Evolutionary conservation across 139 green algal genomes (phyloP), one percentile per base, ranked within the genome.

Genomic region (Zygnema circumcarinatum): DNA sequence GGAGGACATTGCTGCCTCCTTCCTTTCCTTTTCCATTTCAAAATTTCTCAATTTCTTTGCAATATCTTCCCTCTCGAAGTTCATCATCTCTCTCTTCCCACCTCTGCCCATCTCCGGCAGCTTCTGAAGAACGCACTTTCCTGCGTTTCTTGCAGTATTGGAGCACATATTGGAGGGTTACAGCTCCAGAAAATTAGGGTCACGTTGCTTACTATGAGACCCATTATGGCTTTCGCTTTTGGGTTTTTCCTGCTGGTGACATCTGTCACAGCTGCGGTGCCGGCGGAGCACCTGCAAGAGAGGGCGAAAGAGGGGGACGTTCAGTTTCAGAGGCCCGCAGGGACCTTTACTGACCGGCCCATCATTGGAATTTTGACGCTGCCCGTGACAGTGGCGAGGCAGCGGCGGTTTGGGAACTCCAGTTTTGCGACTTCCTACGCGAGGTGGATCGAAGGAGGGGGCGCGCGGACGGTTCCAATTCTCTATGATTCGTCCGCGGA

Each of bases 361-460:
- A 79, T 88, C 2, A 79, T 90, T 2, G 85, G 85, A 67, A 67
- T 90, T 16, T 36, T 90, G 2, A 88, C 85, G 29, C 85, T 90
- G 1, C 85, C 85, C n/a, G 83, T 90, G 22, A 88, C 85, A 33
- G 85, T 80, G 39, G 76, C 56, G n/a, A 31, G 31, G 39, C 79
- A 87, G 76, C 78, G 54, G 0, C 85, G 67, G 35, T 69, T 80
- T 36, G 85, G 85, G 32, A 16, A 25, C 2, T 79, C 54, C 22
- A 67, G n/a, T n/a, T 88, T 90, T 35, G 85, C 85, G 2, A 80
- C 85, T 2, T 90, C 86, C 11, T 90, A 90, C 31, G 81, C 41
- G 38, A 72, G 86, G 22, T 90, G 86, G 86, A 39, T 90, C 11
- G 86, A 90, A 83, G 86, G 79, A 35, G 86, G 86, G 52, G 86